Evolutionary conservation across 768 basidiomycete genomes (phyloP).

Genomic region (Xanthoconium purpureum): DNA sequence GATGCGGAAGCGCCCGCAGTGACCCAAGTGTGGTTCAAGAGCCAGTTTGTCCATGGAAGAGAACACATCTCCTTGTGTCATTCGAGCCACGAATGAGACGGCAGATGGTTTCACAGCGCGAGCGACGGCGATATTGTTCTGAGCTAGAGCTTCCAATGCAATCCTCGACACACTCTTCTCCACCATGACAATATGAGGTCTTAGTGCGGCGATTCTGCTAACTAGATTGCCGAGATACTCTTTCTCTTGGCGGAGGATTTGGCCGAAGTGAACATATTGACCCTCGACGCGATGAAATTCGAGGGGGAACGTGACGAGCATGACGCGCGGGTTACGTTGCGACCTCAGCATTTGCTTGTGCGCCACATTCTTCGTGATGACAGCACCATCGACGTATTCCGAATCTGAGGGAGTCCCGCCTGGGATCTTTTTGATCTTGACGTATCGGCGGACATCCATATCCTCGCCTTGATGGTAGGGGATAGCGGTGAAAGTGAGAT

Average conservation of each 20-base stretch:
- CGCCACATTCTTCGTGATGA: conserved; percentile 97
- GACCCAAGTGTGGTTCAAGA: conserved; percentile 83
- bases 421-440: conserved; percentile 98
- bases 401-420: conserved; percentile 90
- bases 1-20: conserved; percentile 80
- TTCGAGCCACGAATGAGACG: conserved; percentile 83
- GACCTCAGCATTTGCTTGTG: conserved; percentile 91
- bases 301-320: conserved; percentile 93
- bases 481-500: conserved; percentile 71
- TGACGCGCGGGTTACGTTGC: conserved; percentile 84
- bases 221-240: conserved; percentile 89
- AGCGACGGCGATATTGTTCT: conserved; percentile 87
- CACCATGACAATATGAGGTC: conserved; percentile 90
- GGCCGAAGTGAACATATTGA: conserved; percentile 90
- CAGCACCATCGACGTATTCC: conserved; percentile 94
- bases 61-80: conserved; percentile 93
- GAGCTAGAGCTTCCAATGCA: conserved; percentile 81
- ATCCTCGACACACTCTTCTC: conserved; percentile 89
- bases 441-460: conserved; percentile 92
- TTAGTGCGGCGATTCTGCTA: conserved; percentile 82
- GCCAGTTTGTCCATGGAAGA: conserved; percentile 94
- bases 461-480: conserved; percentile 82
- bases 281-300: conserved; percentile 92
- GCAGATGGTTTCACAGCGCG: conserved; percentile 86
- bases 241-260: conserved; percentile 88